phyloP scores from a whole-genome alignment of 164 flowering plant species.

The Chimonanthus praecox region DNA sequence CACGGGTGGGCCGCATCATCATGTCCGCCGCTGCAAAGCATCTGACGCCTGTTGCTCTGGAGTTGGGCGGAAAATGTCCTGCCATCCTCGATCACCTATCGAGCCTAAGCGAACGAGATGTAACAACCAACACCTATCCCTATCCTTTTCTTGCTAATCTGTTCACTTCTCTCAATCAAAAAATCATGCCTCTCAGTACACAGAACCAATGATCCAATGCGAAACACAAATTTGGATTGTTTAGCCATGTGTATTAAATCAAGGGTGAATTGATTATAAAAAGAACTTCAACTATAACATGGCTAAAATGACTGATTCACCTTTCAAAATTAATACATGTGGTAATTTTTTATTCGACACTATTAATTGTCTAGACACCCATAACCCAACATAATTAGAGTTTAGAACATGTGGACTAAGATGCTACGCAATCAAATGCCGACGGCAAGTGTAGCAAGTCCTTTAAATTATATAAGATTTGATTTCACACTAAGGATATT shows the following conservation, averaged over 20 bases:
- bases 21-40: constrained; percentile 88
- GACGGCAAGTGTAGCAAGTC: no score
- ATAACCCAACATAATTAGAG: no score
- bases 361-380: no score
- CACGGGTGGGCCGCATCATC: constrained; percentile 55
- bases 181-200: background rate
- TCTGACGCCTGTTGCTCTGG: constrained; percentile 83
- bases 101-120: constrained; percentile 42
- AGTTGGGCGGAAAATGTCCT: constrained; percentile 94
- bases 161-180: background rate
- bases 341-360: no score
- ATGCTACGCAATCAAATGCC: no score
- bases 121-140: constrained; percentile 1
- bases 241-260: background rate
- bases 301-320: no score
- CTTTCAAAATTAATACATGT: no score
- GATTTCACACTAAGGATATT: no score
- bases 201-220: background rate
- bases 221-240: background rate
- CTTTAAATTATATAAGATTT: no score
- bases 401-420: no score
- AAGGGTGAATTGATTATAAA: no score
- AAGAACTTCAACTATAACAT: no score
- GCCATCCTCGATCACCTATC: constrained; percentile 46
- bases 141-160: background rate